These are phyloP conservation scores for Candida peoriensis DNA, from an alignment of 805 yeast genomes.

Conservation along the genomic window DNA sequence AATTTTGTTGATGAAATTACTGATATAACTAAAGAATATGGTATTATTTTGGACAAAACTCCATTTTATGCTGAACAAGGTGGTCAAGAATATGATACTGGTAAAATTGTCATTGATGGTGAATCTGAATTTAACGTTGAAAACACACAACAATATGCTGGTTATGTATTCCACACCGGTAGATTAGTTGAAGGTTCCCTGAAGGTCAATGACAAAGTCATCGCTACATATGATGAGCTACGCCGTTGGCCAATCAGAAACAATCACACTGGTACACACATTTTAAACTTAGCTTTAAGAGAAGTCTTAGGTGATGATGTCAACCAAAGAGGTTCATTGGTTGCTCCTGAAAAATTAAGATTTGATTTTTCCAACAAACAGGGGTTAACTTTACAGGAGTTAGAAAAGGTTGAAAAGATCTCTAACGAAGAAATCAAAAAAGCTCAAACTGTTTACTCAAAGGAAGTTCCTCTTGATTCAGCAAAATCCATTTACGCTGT, in stretches of 20 bases:
- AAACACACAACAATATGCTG: constrained; percentile 89
- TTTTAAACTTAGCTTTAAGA: constrained; percentile 83
- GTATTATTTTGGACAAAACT: constrained; percentile 81
- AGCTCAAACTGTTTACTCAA: constrained; percentile 69
- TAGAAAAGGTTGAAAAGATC: constrained; percentile 70
- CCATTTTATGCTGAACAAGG: constrained; percentile 99
- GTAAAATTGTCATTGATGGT: constrained; percentile 87
- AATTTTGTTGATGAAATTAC: constrained; percentile 50
- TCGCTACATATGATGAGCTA: constrained; percentile 85
- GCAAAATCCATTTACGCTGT: constrained; percentile 80
- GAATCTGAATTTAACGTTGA: constrained; percentile 81
- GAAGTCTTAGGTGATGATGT: constrained; percentile 82
- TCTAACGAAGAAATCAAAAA: constrained; percentile 66
- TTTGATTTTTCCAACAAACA: constrained; percentile 95
- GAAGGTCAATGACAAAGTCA: constrained; percentile 61
- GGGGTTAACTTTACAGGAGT: constrained; percentile 67
- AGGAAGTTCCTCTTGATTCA: constrained; percentile 68
- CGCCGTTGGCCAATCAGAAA: constrained; percentile 96
- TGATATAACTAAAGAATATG: constrained; percentile 52
- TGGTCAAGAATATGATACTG: constrained; percentile 97
- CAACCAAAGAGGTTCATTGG: constrained; percentile 96
- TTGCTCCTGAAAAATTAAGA: constrained; percentile 90
- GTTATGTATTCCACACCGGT: constrained; percentile 96
- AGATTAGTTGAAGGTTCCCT: constrained; percentile 70
- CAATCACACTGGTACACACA: constrained; percentile 98